Base-by-base conservation (phyloP, 768 basidiomycete genomes). In the Gloeophyllum trabeum region DNA sequence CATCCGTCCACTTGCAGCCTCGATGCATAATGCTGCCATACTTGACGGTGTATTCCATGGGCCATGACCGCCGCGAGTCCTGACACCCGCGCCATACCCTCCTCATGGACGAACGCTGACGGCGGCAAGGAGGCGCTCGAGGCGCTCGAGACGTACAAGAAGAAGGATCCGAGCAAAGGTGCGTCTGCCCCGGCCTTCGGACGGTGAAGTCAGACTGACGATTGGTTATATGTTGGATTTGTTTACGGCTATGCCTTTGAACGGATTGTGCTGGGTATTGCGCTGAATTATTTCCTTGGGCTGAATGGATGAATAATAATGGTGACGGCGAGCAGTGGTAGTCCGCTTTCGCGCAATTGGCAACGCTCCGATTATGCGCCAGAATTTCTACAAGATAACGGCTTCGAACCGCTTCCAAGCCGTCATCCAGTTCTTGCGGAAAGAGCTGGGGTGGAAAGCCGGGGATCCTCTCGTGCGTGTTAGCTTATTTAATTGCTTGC, bases 331-430 rank as follows among this genome's bases (percentile, higher is more conserved):
- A 6, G n/a, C 57, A 98, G 94, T 97, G 40, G 81, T 97, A 47
- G 89, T 99, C 6, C 81, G 92, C 35, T 99, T 99, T 76, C 93
- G 93, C 59, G 92, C 94, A 2, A 87, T 96, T 6, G 94, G 94
- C 36, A 93, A 94, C 52, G 94, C 93, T 1, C 94, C 94, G 0
- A 92, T 99, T 54, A 96, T 99, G 93, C 93, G 86, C 64, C 89
- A 94, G 64, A 97, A 94, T 65, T 87, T 93, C 52, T 97, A 91
- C 77, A 94, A 93, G 70, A 93, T 97, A 54, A 91, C 92, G 0
- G 86, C 92, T 10, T 81, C 84, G 30, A 92, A 96, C 58, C 73
- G 85, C 42, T 99, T 97, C 53, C 91, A 96, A 58, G 87, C 90
- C 5, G 93, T 98, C 43, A 91, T 94, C 32, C 81, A 88, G 54